Percentiles rank a stretch among this genome's conserved stretches.
These are phyloP conservation scores for Trifolium fragiferum DNA, from an alignment of 306 rosid species.

Conservation along the genomic window DNA sequence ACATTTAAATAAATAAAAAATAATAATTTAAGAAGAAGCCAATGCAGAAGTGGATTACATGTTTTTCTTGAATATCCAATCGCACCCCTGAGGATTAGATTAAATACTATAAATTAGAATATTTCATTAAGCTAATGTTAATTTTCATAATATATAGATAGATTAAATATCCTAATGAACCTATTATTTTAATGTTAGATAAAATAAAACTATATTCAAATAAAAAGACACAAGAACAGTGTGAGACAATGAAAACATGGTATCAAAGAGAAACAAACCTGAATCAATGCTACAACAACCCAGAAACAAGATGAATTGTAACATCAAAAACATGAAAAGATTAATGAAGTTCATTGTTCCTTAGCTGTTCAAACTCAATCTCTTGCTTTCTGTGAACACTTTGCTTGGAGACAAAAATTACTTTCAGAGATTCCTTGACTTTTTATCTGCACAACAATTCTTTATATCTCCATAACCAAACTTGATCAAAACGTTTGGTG, in stretches of 20 bases:
- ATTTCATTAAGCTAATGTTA: background rate
- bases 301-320: conserved; percentile 24
- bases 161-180: background rate
- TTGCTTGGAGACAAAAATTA: conserved; percentile 28
- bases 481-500: conserved; percentile 14
- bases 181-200: background rate
- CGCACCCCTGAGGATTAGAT: conserved; percentile 52
- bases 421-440: conserved; percentile 33
- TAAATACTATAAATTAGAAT: conserved; percentile 44
- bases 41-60: conserved; percentile 48
- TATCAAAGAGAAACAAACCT: conserved; percentile 31
- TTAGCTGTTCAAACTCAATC: background rate
- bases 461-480: conserved; percentile 8
- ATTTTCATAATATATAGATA: conserved; percentile 8
- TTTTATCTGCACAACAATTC: conserved; percentile 15
- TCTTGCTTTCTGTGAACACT: conserved; percentile 12
- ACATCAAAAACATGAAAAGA: conserved; percentile 33
- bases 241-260: background rate
- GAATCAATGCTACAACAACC: conserved; percentile 30
- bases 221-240: background rate
- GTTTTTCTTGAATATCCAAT: conserved; percentile 58
- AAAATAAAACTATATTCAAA: conserved; percentile 1
- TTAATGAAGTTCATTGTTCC: conserved; percentile 30
- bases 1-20: background rate
- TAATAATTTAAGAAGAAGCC: conserved; percentile 35